phyloP scores from a whole-genome alignment of 2,329 filamentous ascomycete species.

The Colletotrichum sp. region DNA sequence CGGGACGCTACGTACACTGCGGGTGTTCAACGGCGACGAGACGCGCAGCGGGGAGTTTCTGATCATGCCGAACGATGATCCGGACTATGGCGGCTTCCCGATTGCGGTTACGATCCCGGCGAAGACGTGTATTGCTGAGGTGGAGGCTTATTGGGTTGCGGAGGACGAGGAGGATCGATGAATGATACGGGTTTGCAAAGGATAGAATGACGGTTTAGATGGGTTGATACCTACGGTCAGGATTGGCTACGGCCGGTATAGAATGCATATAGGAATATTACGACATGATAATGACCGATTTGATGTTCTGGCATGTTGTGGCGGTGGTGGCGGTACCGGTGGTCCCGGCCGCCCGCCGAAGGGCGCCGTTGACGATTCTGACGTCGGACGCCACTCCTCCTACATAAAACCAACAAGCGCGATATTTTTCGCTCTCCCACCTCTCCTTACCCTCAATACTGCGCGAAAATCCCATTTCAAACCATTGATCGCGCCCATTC shows the following conservation, averaged over 20 bases:
- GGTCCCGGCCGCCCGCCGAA: not conserved
- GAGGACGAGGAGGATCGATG: slow-evolving; percentile 30
- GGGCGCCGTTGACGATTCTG: slow-evolving; percentile 6
- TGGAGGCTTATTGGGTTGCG: slow-evolving; percentile 39
- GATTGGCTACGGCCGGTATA: not conserved
- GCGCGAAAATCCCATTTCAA: accelerated
- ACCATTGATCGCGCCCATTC: not conserved
- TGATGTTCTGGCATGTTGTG: not conserved
- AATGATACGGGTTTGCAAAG: not conserved
- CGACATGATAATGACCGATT: not conserved
- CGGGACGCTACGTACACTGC: slow-evolving; percentile 34
- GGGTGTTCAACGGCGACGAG: slow-evolving; percentile 45
- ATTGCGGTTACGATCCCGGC: slow-evolving; percentile 60
- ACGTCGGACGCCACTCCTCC: not conserved
- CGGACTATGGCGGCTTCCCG: slow-evolving; percentile 61
- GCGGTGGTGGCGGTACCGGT: not conserved
- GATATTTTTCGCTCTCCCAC: not conserved
- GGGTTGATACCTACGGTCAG: not conserved
- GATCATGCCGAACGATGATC: slow-evolving; percentile 62
- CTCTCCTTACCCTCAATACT: accelerated
- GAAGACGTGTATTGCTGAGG: slow-evolving; percentile 50
- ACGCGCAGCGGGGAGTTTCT: slow-evolving; percentile 47
- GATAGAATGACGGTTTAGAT: not conserved
- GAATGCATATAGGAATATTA: not conserved
- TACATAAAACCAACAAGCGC: not conserved